These are phyloP conservation scores for Amanita fuliginea DNA, from an alignment of 768 basidiomycete genomes.

Conservation along the genomic window DNA sequence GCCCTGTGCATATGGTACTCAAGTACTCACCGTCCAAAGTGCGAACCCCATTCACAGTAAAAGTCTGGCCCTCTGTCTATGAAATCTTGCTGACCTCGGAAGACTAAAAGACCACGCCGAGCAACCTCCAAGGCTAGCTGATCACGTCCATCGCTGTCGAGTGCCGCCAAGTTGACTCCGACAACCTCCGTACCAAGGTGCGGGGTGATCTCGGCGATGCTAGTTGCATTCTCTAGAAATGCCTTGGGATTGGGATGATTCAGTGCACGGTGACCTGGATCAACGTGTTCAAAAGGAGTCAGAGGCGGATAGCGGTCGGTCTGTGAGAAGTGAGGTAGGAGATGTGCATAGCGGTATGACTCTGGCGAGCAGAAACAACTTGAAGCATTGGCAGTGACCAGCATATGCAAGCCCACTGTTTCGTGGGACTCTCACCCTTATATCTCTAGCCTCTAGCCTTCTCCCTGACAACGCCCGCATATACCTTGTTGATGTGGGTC, in stretches of 20 bases:
- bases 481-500: too few relatives aligned
- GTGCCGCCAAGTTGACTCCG: slow-evolving; percentile 53
- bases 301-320: slow-evolving; percentile 59
- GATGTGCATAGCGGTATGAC: slow-evolving; percentile 54
- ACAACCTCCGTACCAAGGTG: slow-evolving; percentile 63
- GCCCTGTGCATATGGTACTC: background rate
- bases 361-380: too few relatives aligned
- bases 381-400: too few relatives aligned
- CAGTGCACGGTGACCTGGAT: slow-evolving; percentile 66
- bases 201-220: slow-evolving; percentile 57
- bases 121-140: slow-evolving; percentile 70
- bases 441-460: too few relatives aligned
- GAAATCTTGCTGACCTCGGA: slow-evolving; percentile 70
- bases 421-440: too few relatives aligned
- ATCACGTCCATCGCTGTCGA: slow-evolving; percentile 51
- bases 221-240: slow-evolving; percentile 54
- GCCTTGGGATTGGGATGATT: slow-evolving; percentile 52
- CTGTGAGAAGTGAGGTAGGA: slow-evolving; percentile 56
- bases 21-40: slow-evolving; percentile 47
- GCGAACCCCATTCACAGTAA: slow-evolving; percentile 58
- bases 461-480: too few relatives aligned
- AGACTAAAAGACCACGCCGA: slow-evolving; percentile 57
- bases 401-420: too few relatives aligned
- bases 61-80: slow-evolving; percentile 58
- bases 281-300: slow-evolving; percentile 61